Evolutionary conservation across 176 grass and related monocot species (phyloP), one percentile per base, ranked within the genome.

Genomic region (Rhynchospora pubera): DNA sequence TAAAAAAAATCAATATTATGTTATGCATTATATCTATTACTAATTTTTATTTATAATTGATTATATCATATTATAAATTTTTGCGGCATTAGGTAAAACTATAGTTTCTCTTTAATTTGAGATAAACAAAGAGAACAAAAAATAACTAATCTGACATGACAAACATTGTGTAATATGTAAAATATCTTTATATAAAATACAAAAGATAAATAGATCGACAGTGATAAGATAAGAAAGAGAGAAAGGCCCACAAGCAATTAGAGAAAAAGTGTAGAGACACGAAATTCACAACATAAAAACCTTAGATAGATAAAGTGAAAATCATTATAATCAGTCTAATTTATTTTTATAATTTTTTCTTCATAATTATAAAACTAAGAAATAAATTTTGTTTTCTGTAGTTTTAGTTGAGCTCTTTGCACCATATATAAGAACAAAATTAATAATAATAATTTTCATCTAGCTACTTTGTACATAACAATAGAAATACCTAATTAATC

Each of bases 211-310:
- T 66, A 39, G 65, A 62, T 62, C 12, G n/a, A n/a, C n/a, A n/a
- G 10, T 9, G 24, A 28, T 62, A 24, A 26, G 24, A 7, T 19
- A 44, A 45, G 39, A 69, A 18, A 51, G 48, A 69, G 34, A 69
- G 65, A 69, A 43, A 69, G 65, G n/a, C 18, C 34, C 65, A 69
- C 65, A 69, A 69, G 65, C 16, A n/a, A n/a, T n/a, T n/a, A n/a
- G n/a, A n/a, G n/a, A n/a, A n/a, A n/a, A n/a, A n/a, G n/a, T 61
- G n/a, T 23, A 10, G 58, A 61, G 9, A 23, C 8, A 8, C 23
- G 21, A 69, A 69, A 19, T 7, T 69, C 30, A 6, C n/a, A 15
- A 15, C 65, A 69, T 13, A 43, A 69, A 69, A 44, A 69, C 2
- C 44, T 44, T 34, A 69, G 5, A 44, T 14, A 9, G 2, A 69